These are phyloP conservation scores for Oryza punctata DNA, from an alignment of 176 grass and related monocot species.

Conservation along the genomic window DNA sequence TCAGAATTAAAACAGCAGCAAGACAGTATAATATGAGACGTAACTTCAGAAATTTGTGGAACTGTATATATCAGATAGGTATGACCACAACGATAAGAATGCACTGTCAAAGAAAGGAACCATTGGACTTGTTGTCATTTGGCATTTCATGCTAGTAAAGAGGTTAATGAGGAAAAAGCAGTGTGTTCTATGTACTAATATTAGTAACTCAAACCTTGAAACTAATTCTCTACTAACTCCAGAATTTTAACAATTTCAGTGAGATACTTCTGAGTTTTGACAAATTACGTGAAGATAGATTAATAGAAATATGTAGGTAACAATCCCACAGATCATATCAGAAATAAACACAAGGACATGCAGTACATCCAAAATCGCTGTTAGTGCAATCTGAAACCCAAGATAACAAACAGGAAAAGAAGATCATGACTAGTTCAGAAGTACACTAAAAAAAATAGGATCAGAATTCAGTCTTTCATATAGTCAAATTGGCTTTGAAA, in stretches of 20 bases:
- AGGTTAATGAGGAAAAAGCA: too few species aligned
- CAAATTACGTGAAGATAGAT: not conserved
- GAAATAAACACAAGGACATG: not conserved
- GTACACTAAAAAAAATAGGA: not conserved
- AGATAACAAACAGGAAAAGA: not conserved
- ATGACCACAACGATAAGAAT: too few species aligned
- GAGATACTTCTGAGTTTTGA: not conserved
- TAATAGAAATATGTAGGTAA: not conserved
- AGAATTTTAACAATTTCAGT: not conserved
- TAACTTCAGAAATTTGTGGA: too few species aligned
- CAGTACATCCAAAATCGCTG: not conserved
- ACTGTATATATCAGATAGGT: too few species aligned
- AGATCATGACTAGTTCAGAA: not conserved
- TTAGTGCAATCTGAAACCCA: not conserved
- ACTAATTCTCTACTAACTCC: too few species aligned
- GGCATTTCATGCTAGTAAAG: too few species aligned
- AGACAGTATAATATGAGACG: too few species aligned
- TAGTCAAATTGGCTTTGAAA: not conserved
- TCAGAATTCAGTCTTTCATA: not conserved
- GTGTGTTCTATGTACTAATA: too few species aligned
- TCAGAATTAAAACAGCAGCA: too few species aligned
- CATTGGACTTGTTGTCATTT: too few species aligned
- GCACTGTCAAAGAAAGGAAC: too few species aligned
- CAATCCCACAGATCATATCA: not conserved
- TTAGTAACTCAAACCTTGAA: too few species aligned